Evolutionary conservation across 129 eudicot genomes (phyloP).

Genomic region (Centrapalus pauciflorus): DNA sequence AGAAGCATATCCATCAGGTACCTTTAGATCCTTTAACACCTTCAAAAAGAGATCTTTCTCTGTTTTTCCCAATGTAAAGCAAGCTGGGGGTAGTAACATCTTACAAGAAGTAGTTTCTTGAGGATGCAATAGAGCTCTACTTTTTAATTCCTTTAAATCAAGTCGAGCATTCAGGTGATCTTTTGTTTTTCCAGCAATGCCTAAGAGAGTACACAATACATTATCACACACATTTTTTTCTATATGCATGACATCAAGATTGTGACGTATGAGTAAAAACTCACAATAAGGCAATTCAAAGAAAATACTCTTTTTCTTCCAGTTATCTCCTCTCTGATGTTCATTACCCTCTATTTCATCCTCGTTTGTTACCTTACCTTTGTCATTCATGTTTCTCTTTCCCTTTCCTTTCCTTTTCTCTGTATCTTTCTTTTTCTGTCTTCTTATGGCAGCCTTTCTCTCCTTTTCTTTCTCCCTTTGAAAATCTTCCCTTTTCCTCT

Average conservation of each 20-base stretch:
- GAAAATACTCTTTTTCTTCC: constrained; percentile 9
- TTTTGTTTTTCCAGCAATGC: background rate
- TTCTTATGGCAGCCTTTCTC: background rate
- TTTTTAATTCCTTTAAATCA: background rate
- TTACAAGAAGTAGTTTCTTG: background rate
- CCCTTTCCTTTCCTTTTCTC: background rate
- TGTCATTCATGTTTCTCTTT: background rate
- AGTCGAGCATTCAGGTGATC: constrained; percentile 10
- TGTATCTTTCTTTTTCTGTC: background rate
- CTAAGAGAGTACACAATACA: background rate
- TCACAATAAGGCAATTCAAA: constrained; percentile 20
- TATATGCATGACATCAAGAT: constrained; percentile 16
- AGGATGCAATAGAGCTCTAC: constrained; percentile 4
- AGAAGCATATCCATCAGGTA: constrained; percentile 24
- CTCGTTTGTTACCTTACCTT: background rate
- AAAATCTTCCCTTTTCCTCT: background rate
- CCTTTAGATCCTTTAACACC: constrained; percentile 5
- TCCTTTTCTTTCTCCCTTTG: background rate
- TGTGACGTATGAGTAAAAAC: background rate
- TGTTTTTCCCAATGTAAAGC: background rate
- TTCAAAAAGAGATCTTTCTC: background rate
- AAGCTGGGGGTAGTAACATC: background rate
- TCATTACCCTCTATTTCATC: background rate
- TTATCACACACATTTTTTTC: constrained; percentile 18
- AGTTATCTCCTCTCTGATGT: background rate